Evolutionary conservation across 306 rosid genomes (phyloP).

Genomic region (Corylus heterophylla): DNA sequence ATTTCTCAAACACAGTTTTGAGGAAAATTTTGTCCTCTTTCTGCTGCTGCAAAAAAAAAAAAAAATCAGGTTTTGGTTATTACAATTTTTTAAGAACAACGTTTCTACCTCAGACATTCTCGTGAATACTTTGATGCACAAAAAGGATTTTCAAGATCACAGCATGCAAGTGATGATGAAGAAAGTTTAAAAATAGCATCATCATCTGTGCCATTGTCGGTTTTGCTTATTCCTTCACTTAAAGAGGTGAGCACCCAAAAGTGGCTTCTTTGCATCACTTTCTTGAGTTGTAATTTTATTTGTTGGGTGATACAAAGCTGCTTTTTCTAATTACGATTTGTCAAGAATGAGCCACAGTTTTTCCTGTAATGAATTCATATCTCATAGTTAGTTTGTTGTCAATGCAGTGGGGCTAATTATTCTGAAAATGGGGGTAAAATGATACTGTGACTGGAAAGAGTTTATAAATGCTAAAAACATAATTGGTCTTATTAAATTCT

Average conservation of each 20-base stretch:
- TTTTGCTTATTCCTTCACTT: constrained; percentile 76
- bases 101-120: constrained; percentile 49
- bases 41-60: constrained; percentile 19
- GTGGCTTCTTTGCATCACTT: not conserved
- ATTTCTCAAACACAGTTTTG: too few relatives aligned
- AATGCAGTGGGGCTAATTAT: not conserved
- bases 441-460: not conserved
- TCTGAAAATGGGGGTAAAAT: not conserved
- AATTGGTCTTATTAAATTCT: not conserved
- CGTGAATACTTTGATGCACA: constrained; percentile 54
- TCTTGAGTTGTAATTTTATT: not conserved
- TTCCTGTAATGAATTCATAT: not conserved
- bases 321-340: not conserved
- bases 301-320: not conserved
- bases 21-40: too few relatives aligned
- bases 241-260: constrained; percentile 70
- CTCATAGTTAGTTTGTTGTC: not conserved
- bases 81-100: constrained; percentile 5
- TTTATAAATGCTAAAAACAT: not conserved
- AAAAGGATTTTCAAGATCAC: constrained; percentile 58
- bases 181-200: constrained; percentile 60
- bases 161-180: constrained; percentile 56
- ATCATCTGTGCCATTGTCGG: constrained; percentile 70
- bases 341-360: not conserved
- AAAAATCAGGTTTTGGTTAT: not conserved